A percentile compares a stretch with the other conserved stretches of the same genome.
phyloP scores from a whole-genome alignment of 164 flowering plant genomes.

The Nelumbo lutea region DNA sequence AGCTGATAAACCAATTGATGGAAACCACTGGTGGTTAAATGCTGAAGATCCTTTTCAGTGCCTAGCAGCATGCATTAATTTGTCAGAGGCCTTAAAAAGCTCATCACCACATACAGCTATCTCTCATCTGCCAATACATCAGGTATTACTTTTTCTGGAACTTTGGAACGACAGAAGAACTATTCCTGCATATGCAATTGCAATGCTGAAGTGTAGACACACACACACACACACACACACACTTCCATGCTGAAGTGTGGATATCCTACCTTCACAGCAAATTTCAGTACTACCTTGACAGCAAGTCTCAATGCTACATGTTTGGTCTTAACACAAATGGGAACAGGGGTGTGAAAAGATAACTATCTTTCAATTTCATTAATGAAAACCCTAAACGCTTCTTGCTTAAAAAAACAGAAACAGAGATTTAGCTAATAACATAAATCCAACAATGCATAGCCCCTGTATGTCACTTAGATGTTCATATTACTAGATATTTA shows the following conservation, averaged over 20 bases:
- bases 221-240: too few relatives aligned
- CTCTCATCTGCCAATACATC: slow-evolving; percentile 89
- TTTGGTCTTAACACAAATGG: background rate
- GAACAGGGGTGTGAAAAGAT: background rate
- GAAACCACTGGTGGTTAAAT: slow-evolving; percentile 87
- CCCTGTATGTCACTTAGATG: too few relatives aligned
- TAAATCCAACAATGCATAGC: too few relatives aligned
- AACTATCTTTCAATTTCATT: background rate
- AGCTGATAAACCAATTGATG: slow-evolving; percentile 72
- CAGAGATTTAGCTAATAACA: too few relatives aligned
- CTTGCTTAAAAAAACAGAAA: too few relatives aligned
- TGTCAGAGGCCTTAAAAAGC: slow-evolving; percentile 77
- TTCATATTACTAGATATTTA: too few relatives aligned
- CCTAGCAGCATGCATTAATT: slow-evolving; percentile 88
- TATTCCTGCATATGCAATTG: background rate
- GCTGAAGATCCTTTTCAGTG: slow-evolving; percentile 99
- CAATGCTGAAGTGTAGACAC: background rate
- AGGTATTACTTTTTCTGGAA: slow-evolving; percentile 37
- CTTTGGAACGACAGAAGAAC: background rate
- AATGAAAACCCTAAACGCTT: too few relatives aligned
- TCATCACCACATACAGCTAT: slow-evolving; percentile 64
- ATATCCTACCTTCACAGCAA: too few relatives aligned
- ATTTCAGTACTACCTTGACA: too few relatives aligned
- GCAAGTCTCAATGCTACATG: background rate
- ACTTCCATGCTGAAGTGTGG: too few relatives aligned